Percentiles rank a stretch among this genome's conserved stretches.
These are phyloP conservation scores for Chionographis japonica DNA, from an alignment of 106 monocot species.

Conservation along the genomic window DNA sequence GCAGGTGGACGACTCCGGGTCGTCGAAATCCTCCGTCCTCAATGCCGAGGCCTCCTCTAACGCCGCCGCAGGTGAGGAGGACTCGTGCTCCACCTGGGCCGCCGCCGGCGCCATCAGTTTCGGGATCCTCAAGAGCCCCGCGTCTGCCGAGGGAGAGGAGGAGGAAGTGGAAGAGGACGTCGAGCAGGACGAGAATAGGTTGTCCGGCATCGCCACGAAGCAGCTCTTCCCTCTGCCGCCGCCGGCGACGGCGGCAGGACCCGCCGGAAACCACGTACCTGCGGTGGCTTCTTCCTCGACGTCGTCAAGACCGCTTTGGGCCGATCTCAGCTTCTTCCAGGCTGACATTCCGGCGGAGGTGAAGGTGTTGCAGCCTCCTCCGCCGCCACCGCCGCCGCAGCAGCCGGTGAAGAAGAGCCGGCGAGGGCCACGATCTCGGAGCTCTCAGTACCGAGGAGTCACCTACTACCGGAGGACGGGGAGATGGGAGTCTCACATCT, in stretches of 20 bases:
- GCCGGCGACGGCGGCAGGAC: neutral
- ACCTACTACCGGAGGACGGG: conserved; percentile 82
- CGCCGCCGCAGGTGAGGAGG: conserved; percentile 32
- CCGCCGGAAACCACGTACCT: neutral
- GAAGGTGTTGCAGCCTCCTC: conserved; percentile 16
- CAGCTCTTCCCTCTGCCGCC: conserved; percentile 24
- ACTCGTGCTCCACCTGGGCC: conserved; percentile 36
- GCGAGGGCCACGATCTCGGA: conserved; percentile 70
- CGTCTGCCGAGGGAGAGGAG: conserved; percentile 12
- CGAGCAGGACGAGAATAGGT: conserved; percentile 5
- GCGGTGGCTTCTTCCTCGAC: conserved; percentile 9
- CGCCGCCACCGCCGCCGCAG: conserved; percentile 18
- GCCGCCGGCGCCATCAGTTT: conserved; percentile 31
- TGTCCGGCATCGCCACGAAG: conserved; percentile 15
- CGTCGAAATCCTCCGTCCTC: conserved; percentile 74
- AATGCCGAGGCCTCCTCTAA: conserved; percentile 38
- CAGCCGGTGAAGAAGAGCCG: conserved; percentile 75
- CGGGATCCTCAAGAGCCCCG: conserved; percentile 36
- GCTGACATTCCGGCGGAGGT: conserved; percentile 9
- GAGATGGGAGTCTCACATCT: conserved; percentile 91
- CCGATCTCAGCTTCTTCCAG: conserved; percentile 40
- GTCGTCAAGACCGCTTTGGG: conserved; percentile 17
- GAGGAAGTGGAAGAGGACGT: conserved; percentile 12
- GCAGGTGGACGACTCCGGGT: conserved; percentile 42
- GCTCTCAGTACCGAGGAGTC: conserved; percentile 86